Conservation (phyloP, 2,329 filamentous ascomycete species). For the Pyrenochaeta sp. region DNA sequence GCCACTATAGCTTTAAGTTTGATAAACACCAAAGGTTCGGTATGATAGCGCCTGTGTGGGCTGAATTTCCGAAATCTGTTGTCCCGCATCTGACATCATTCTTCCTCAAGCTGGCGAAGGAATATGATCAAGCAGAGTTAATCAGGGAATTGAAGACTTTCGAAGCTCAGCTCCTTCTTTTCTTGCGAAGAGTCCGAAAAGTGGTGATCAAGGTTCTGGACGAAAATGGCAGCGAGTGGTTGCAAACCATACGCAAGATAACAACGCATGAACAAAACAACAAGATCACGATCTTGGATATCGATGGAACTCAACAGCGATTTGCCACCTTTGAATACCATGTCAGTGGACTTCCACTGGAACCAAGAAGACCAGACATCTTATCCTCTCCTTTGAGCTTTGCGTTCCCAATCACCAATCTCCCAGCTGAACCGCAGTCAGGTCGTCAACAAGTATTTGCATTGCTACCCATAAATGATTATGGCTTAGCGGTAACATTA, state of each 20-base stretch:
- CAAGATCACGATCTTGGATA: not conserved
- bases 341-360: not conserved
- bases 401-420: not conserved
- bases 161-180: not conserved
- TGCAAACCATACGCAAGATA: not conserved
- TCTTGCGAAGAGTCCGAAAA: not conserved
- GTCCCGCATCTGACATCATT: not conserved
- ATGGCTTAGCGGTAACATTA: not conserved
- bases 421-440: not conserved
- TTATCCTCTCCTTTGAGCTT: not conserved
- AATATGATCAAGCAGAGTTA: not conserved
- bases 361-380: not conserved
- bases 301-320: not conserved
- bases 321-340: not conserved
- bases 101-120: not conserved
- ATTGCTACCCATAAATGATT: not conserved
- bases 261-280: not conserved
- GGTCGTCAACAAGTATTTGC: not conserved
- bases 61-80: not conserved
- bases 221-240: not conserved
- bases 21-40: slow-evolving; percentile 7
- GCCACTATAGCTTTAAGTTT: slow-evolving; percentile 46
- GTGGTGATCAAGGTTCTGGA: not conserved
- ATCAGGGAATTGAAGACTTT: not conserved
- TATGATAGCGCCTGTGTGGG: slow-evolving; percentile 3